Evolutionary conservation across 192 early-diverging fungal species (phyloP).

Genomic region (Rhizophagus clarus): DNA sequence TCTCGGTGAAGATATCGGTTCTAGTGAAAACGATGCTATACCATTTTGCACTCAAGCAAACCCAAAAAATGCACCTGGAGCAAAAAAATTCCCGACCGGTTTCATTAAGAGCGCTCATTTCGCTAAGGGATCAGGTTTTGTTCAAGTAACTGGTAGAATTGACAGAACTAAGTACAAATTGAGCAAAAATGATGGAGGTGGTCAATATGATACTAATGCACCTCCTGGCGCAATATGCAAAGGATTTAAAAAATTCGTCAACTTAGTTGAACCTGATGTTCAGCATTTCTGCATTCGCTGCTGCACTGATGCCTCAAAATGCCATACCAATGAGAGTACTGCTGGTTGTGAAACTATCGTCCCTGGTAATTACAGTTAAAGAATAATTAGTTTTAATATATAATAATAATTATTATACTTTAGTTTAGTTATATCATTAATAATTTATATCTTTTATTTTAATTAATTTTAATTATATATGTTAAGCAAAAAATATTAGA

Average conservation of each 20-base stretch:
- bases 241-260: slow-evolving; percentile 47
- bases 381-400: no score
- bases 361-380: slow-evolving; percentile 44
- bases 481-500: no score
- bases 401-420: no score
- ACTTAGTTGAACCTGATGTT: slow-evolving; percentile 45
- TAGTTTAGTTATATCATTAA: no score
- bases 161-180: slow-evolving; percentile 39
- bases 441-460: no score
- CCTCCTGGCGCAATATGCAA: slow-evolving; percentile 45
- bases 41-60: slow-evolving; percentile 43
- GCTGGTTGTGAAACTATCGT: slow-evolving; percentile 47
- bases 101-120: slow-evolving; percentile 53
- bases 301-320: slow-evolving; percentile 45
- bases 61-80: slow-evolving; percentile 34
- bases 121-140: slow-evolving; percentile 36
- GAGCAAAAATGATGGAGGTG: slow-evolving; percentile 43
- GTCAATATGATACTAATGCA: slow-evolving; percentile 52
- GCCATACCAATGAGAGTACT: slow-evolving; percentile 47
- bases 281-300: slow-evolving; percentile 53
- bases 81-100: slow-evolving; percentile 45
- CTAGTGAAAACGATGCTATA: slow-evolving; percentile 40
- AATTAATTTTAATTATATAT: no score
- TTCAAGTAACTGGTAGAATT: slow-evolving; percentile 59
- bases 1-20: slow-evolving; percentile 1